Percentiles rank a stretch among this genome's conserved stretches.
phyloP scores from a whole-genome alignment of 2,329 filamentous ascomycete species.

The Clathrospora elynae region DNA sequence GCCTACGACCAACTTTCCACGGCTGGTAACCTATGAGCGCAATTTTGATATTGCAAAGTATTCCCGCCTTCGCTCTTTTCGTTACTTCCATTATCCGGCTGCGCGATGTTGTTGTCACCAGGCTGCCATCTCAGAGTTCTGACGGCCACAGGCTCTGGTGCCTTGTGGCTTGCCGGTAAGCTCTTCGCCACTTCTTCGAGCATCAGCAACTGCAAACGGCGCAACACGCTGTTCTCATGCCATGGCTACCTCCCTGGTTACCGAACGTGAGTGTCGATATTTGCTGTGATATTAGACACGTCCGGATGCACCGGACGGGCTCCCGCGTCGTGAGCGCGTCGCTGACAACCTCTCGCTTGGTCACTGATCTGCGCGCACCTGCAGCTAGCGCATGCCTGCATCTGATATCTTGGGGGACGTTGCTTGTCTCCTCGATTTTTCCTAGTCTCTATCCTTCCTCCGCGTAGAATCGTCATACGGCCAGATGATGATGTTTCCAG shows the following conservation, averaged over 20 bases:
- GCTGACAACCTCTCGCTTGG: slow-evolving; percentile 32
- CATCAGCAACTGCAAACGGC: slow-evolving; percentile 16
- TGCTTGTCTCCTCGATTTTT: slow-evolving; percentile 1
- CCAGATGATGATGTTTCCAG: no score
- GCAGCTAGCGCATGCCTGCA: slow-evolving; percentile 32
- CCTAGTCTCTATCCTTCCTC: not conserved
- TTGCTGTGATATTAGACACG: slow-evolving; percentile 8
- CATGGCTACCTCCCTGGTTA: not conserved
- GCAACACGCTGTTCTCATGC: slow-evolving; percentile 3
- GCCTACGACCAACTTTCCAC: slow-evolving; percentile 14
- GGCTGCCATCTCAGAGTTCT: slow-evolving; percentile 20
- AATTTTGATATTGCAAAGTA: not conserved
- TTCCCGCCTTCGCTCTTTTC: not conserved
- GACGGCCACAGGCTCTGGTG: slow-evolving; percentile 20
- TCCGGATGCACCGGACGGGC: slow-evolving; percentile 26
- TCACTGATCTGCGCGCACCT: slow-evolving; percentile 44
- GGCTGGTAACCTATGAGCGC: slow-evolving; percentile 4
- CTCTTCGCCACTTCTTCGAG: slow-evolving; percentile 11
- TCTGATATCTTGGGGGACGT: slow-evolving; percentile 4
- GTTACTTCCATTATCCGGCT: not conserved
- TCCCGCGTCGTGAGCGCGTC: slow-evolving; percentile 30
- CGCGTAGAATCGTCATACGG: no score
- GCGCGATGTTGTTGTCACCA: slow-evolving; percentile 11
- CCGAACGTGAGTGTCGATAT: slow-evolving; percentile 1
- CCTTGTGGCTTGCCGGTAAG: slow-evolving; percentile 24